These are phyloP conservation scores for Nymphaea colorata DNA, from an alignment of 164 flowering plant genomes.

Conservation along the genomic window DNA sequence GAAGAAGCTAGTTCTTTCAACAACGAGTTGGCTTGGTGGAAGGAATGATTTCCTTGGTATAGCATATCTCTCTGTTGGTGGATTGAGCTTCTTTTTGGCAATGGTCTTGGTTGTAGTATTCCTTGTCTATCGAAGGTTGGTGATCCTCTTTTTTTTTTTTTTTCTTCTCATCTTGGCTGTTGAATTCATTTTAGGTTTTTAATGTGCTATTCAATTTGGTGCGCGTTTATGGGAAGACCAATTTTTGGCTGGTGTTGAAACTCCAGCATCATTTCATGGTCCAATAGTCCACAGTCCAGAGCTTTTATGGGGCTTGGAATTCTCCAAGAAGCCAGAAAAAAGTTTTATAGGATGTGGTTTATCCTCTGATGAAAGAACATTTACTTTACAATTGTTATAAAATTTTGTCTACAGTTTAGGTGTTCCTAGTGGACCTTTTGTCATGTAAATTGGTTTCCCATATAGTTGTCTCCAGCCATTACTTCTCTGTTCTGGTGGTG, in stretches of 20 bases:
- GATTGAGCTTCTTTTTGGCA: constrained; percentile 78
- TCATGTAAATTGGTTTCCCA: no score
- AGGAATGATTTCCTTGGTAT: constrained; percentile 95
- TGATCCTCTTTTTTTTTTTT: not conserved
- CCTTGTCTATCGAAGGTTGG: constrained; percentile 87
- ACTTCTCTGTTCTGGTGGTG: no score
- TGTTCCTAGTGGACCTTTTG: no score
- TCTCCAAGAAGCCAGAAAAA: no score
- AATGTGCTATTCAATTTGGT: not conserved
- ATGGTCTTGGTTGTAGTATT: constrained; percentile 57
- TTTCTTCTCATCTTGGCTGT: not conserved
- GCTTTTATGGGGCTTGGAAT: no score
- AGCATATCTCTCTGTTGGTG: constrained; percentile 88
- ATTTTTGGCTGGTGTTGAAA: not conserved
- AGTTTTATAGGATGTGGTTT: no score
- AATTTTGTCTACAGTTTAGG: no score
- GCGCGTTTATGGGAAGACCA: not conserved
- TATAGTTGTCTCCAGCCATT: no score
- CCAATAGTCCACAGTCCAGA: not conserved
- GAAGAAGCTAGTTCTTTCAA: constrained; percentile 94
- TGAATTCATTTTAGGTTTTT: not conserved
- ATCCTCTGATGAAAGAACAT: no score
- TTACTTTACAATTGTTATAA: no score
- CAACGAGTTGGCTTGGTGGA: constrained; percentile 97
- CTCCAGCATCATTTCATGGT: not conserved